Evolutionary conservation across 306 rosid species (phyloP), one percentile per base, ranked within the genome.

Genomic region (Phaseolus lunatus): DNA sequence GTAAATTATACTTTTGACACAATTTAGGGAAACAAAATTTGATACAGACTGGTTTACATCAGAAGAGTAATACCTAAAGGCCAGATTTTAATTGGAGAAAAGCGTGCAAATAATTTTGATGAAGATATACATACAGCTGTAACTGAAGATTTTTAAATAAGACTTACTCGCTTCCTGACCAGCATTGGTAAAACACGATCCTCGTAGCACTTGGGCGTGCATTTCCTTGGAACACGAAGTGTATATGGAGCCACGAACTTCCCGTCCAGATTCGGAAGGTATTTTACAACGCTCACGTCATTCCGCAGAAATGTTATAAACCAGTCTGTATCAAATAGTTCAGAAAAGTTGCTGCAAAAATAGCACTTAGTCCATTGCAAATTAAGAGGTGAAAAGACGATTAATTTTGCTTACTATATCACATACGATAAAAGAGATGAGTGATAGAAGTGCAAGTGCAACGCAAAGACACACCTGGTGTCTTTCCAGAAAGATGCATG

Each of bases 401-500:
- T 0, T 33, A 7, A 58, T 47, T 77, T 37, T 53, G 39, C 79
- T 62, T 72, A 20, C 41, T 73, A 48, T 26, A 54, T 33, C 44
- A 9, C 12, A 57, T 33, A 57, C 48, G 71, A 31, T 48, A 24
- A 16, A 23, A 23, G 35, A 70, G 29, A 35, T 9, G 70, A 18
- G 43, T 37, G 45, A 3, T 44, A 53, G 22, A 22, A 80, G 49
- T 66, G 57, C 24, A 18, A 43, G 48, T 43, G 48, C 5, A 12
- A 65, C 73, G 48, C 44, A 52, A 18, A 61, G 33, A 76, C 88
- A 58, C 20, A 90, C 98, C 97, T 94, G 18, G 68, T 71, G 85
- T 94, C 98, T 79, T 92, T 85, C 98, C 98, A 94, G 75, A 84
- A 94, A 16, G 98, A 94, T 39, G 86, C 75, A 81, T 90, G 93